A percentile compares a stretch with the other conserved stretches of the same genome.
phyloP scores from a whole-genome alignment of 495 filamentous ascomycete genomes.

The Coniosporium apollinis region DNA sequence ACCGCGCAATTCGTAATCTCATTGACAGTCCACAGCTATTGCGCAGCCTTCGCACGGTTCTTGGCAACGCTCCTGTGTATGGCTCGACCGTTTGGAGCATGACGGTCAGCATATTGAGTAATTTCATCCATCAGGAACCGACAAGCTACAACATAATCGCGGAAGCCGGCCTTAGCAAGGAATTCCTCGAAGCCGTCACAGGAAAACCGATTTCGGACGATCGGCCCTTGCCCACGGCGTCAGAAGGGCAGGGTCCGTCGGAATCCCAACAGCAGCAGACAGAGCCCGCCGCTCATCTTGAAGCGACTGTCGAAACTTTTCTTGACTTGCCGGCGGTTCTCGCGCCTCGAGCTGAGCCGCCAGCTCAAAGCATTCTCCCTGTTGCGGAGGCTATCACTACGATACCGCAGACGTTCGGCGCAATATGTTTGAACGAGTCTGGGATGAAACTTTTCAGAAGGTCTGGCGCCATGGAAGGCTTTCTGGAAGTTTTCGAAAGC shows the following conservation, averaged over 20 bases:
- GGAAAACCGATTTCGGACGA: constrained; percentile 29
- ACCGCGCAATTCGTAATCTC: constrained; percentile 77
- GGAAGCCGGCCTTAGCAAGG: constrained; percentile 79
- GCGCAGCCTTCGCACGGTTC: constrained; percentile 59
- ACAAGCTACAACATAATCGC: constrained; percentile 92
- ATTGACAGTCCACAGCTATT: constrained; percentile 84
- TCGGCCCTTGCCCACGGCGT: background rate
- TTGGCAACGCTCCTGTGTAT: constrained; percentile 58
- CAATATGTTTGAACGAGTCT: constrained; percentile 75
- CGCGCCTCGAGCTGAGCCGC: too few relatives aligned
- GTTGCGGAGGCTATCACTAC: constrained; percentile 70
- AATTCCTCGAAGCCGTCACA: constrained; percentile 67
- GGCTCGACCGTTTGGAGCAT: constrained; percentile 90
- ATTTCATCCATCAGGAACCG: constrained; percentile 97
- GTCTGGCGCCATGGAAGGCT: constrained; percentile 65
- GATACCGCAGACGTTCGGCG: constrained; percentile 76
- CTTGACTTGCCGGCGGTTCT: constrained; percentile 19
- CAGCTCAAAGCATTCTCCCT: constrained; percentile 66
- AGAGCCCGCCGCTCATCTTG: background rate
- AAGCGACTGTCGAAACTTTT: background rate
- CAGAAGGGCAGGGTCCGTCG: background rate
- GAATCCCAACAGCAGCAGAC: background rate
- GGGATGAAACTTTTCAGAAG: constrained; percentile 84
- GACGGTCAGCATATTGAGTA: constrained; percentile 75
- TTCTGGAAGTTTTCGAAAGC: constrained; percentile 89